Conservation (phyloP, 257 asterid species). For the Jacaranda copaia region DNA sequence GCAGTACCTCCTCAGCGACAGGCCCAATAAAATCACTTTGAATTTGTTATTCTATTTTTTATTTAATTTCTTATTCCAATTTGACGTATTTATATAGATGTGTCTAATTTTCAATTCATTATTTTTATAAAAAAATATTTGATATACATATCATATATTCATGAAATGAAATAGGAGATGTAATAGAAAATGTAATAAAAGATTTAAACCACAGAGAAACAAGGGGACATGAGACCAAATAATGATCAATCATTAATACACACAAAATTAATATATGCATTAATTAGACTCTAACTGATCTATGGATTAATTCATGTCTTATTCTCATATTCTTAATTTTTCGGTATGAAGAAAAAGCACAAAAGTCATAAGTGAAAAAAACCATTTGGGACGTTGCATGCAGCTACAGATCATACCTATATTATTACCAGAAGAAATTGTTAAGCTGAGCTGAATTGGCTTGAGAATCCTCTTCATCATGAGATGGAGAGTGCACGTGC, state of each 20-base stretch:
- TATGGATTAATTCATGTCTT: slow-evolving; percentile 26
- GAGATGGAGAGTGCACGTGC: slow-evolving; percentile 87
- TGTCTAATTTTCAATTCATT: too few species aligned
- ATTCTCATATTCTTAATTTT: slow-evolving; percentile 21
- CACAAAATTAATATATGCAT: background rate
- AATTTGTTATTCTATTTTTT: too few species aligned
- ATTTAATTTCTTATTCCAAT: too few species aligned
- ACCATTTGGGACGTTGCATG: background rate
- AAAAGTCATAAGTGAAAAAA: background rate
- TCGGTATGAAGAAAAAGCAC: background rate
- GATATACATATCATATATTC: too few species aligned
- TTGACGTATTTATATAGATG: too few species aligned
- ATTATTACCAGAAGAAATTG: slow-evolving; percentile 69
- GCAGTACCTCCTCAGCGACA: slow-evolving; percentile 4
- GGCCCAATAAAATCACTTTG: slow-evolving; percentile 33
- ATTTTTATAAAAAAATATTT: too few species aligned
- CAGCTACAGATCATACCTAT: slow-evolving; percentile 10
- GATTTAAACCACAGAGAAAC: too few species aligned
- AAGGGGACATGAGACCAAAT: slow-evolving; percentile 36
- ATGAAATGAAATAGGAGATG: too few species aligned
- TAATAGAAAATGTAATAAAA: too few species aligned
- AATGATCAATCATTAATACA: too few species aligned
- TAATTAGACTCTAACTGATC: background rate
- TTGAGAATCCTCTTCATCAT: slow-evolving; percentile 71
- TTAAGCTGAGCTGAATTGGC: slow-evolving; percentile 54